Conservation (phyloP, 192 early-diverging fungal genomes). For the Rhizoclosmatium globosum region DNA sequence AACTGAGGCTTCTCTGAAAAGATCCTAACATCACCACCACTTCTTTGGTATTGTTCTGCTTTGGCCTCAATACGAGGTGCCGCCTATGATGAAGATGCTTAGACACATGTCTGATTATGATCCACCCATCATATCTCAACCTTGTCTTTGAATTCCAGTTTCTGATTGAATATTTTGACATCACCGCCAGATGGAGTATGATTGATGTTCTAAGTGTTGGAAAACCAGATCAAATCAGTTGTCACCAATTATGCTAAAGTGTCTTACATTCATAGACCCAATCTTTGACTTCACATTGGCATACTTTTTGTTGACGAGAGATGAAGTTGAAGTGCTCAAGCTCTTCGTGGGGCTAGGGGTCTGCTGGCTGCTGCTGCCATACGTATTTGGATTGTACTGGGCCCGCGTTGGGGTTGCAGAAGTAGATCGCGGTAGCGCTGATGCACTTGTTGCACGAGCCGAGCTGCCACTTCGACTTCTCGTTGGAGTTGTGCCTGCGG, state of each 20-base stretch:
- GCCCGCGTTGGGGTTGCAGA: background rate
- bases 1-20: slow-evolving; percentile 30
- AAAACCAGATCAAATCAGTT: background rate
- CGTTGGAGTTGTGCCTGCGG: background rate
- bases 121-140: background rate
- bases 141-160: slow-evolving; percentile 23
- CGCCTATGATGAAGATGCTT: background rate
- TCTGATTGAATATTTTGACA: slow-evolving; percentile 27
- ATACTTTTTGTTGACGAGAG: slow-evolving; percentile 34
- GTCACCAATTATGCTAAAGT: background rate
- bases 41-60: background rate
- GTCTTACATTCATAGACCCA: slow-evolving; percentile 29
- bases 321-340: background rate
- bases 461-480: background rate
- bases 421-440: background rate
- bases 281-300: slow-evolving; percentile 31
- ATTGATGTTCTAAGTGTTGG: slow-evolving; percentile 30
- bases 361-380: background rate
- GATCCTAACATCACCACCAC: slow-evolving; percentile 24
- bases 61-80: slow-evolving; percentile 25
- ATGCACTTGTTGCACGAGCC: background rate
- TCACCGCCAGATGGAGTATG: slow-evolving; percentile 28
- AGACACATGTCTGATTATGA: no score
- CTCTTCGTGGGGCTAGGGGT: background rate
- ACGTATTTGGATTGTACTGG: background rate